Conservation (phyloP, 2,329 filamentous ascomycete species). For the Sporothrix pseudoabietina region DNA sequence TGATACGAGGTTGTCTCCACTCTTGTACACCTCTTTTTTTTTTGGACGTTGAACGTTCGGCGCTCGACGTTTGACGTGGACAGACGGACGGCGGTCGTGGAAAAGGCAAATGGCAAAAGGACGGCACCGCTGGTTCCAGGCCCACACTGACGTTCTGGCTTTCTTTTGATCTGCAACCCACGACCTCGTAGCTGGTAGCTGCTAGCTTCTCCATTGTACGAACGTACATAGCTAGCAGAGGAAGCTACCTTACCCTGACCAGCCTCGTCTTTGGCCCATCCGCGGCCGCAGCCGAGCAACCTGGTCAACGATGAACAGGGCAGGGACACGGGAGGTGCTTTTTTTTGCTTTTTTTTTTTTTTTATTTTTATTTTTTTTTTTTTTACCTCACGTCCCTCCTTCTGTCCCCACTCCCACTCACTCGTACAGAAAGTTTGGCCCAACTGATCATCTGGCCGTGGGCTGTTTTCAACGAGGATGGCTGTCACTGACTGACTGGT, state of each 20-base stretch:
- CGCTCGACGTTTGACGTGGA: background rate
- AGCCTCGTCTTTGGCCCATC: background rate
- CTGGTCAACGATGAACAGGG: background rate
- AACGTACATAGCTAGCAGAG: too few species aligned
- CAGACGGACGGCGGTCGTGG: background rate
- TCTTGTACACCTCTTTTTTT: background rate
- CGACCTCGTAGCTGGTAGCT: background rate
- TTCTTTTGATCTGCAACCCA: background rate
- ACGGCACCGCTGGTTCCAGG: background rate
- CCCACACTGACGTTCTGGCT: background rate
- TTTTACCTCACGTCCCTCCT: too few species aligned
- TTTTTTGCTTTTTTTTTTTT: background rate
- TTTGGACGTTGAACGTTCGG: background rate
- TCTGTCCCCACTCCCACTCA: background rate
- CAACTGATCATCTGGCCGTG: background rate
- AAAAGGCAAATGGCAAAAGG: background rate
- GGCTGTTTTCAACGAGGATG: background rate
- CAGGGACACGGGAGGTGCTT: background rate
- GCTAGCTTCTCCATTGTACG: background rate
- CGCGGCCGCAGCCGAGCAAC: background rate
- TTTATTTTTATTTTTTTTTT: background rate
- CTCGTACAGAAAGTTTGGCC: background rate
- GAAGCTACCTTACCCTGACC: background rate
- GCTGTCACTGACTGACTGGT: background rate
- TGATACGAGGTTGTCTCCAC: slow-evolving; percentile 22